Conservation (phyloP, 2,329 filamentous ascomycete genomes). For the Fusarium nurragi region DNA sequence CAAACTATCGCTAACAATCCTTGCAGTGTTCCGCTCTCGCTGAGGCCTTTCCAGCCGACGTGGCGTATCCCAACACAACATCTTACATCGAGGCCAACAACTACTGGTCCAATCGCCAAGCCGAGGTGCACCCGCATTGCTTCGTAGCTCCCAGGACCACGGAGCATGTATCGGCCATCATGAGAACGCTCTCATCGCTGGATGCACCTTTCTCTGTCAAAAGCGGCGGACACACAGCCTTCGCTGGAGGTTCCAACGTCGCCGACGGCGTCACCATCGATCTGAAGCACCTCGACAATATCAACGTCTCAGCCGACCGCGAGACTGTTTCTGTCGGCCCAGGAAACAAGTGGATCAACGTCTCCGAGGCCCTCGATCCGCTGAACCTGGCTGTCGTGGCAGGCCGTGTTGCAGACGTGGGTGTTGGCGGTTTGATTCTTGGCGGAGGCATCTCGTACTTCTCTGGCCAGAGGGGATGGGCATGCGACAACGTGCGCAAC, state of each 20-base stretch:
- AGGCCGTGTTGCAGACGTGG: constrained; percentile 41
- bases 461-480: constrained; percentile 54
- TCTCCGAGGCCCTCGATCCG: constrained; percentile 10
- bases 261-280: constrained; percentile 55
- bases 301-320: constrained; percentile 8
- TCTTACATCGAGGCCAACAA: constrained; percentile 1
- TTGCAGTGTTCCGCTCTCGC: background rate
- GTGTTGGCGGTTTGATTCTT: constrained; percentile 47
- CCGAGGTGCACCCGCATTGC: constrained; percentile 4
- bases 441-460: constrained; percentile 55
- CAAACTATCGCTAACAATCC: background rate
- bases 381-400: constrained; percentile 9
- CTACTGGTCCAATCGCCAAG: constrained; percentile 20
- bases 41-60: background rate
- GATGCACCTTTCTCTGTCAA: constrained; percentile 57
- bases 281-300: constrained; percentile 51
- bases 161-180: background rate
- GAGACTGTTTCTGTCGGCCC: constrained; percentile 16
- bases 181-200: background rate
- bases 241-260: constrained; percentile 55
- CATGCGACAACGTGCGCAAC: constrained; percentile 56
- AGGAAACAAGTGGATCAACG: constrained; percentile 20
- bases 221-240: constrained; percentile 62
- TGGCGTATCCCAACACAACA: background rate
- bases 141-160: constrained; percentile 4